Evolutionary conservation across 805 yeast genomes (phyloP), one percentile per base, ranked within the genome.

Genomic region (Metschnikowia colocasiae): DNA sequence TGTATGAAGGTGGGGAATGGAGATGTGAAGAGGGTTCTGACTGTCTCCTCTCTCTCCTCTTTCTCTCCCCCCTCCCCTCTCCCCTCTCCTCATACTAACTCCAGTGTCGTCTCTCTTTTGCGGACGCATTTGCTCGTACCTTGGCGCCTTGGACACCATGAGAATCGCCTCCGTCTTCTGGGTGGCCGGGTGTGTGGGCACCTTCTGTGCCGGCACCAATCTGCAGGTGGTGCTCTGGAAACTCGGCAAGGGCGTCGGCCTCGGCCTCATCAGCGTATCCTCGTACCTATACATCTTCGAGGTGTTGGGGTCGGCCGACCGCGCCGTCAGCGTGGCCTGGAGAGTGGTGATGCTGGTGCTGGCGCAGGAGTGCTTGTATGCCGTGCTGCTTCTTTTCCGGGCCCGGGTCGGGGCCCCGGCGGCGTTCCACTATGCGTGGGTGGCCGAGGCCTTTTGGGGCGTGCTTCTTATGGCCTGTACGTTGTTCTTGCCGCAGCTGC

Each of bases 201-300:
- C 54, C 10, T 57, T 56, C 29, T 50, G 61, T 16, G 64, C 67
- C 61, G 50, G 54, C n/a, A 57, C 56, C 39, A 51, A 58, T 3
- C 56, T 56, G 34, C 47, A 62, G 31, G 48, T 68, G 4, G 61
- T 67, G 2, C 19, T 63, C 4, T 69, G 66, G 23, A 59, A 67
- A 33, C 46, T 65, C 12, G 41, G 61, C 7, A 67, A 61, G 45
- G 75, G 75, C 0, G 13, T 60, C 2, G 51, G 66, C 6, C 53
- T 67, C 35, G 75, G 75, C 4, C 45, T 65, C 20, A 56, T 62
- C 10, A 57, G 64, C n/a, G 56, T 64, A 19, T 48, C 64, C 6
- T 53, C 62, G 2, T 72, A 72, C 1, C 59, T 67, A 4, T 69
- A 71, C 49, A 50, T 63, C 1, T 52, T 60, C 8, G 75, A 71